Evolutionary conservation across 2,329 filamentous ascomycete genomes (phyloP), one percentile per base, ranked within the genome.

Genomic region (Geoglossum cookeanum): DNA sequence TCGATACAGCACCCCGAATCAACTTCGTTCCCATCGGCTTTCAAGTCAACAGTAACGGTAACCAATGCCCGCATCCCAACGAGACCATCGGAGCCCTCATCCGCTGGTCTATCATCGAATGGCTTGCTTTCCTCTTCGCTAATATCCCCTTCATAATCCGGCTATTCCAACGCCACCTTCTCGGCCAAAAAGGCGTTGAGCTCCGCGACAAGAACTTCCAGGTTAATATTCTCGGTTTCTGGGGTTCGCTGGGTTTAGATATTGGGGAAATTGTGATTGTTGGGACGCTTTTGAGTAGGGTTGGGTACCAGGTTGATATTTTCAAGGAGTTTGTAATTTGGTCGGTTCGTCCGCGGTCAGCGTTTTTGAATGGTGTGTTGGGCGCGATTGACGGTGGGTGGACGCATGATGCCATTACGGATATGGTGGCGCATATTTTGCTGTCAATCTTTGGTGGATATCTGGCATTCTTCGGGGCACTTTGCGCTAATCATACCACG

Each of bases 11-110:
- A 3, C 48, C 48, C 27, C 22, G 48, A 8, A 52, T 52, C 22
- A 52, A 52, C 27, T 52, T 30, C 48, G 48, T 52, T 11, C 48
- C 48, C 48, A 52, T 52, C 48, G 48, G 48, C 48, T 52, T 52
- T n/a, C 48, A 52, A 15, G 29, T 52, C 48, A 52, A 52, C 48
- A 30, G 22, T n/a, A 52, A 52, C 48, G 48, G 48, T n/a, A 52
- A 52, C 48, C 7, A 7, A 3, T 52, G 48, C 48, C 48, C 48
- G 13, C 13, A 30, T 3, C 17, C 48, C 48, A 8, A 7, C 48
- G 17, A 52, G 29, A 52, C 48, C 48, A 52, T 52, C 48, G 32
- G 3, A 7, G 48, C 48, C 22, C 48, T 52, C 3, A n/a, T 33
- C 27, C 48, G 48, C 48, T 52, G 48, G 48, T 52, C 48, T 15